phyloP scores from a whole-genome alignment of 495 filamentous ascomycete species.

The Aspergillus egyptiacus region DNA sequence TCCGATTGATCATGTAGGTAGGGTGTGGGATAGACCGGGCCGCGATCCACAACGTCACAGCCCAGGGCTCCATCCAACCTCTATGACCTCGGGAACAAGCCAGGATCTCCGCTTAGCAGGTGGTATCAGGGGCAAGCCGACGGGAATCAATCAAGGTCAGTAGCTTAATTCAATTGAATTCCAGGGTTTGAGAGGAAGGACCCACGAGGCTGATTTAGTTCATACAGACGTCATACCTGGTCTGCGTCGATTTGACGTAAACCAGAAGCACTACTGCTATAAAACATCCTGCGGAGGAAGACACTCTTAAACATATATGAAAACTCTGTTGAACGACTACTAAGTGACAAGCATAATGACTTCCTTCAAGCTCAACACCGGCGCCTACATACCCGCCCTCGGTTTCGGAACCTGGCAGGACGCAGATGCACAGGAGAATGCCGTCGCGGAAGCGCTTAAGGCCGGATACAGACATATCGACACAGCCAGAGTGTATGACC shows the following conservation, averaged over 20 bases:
- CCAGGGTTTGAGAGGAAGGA: too few species aligned
- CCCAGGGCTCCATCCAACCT: too few species aligned
- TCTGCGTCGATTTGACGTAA: slow-evolving; percentile 15
- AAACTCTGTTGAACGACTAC: background rate
- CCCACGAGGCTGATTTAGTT: too few species aligned
- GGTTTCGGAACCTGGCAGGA: slow-evolving; percentile 51
- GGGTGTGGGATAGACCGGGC: too few species aligned
- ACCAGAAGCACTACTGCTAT: background rate
- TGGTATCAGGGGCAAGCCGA: too few species aligned
- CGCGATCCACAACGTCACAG: too few species aligned
- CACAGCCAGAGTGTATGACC: slow-evolving; percentile 45
- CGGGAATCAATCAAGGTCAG: too few species aligned
- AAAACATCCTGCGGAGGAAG: background rate
- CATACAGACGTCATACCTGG: slow-evolving; percentile 1
- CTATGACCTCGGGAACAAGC: too few species aligned
- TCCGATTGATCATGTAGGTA: too few species aligned
- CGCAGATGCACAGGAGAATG: slow-evolving; percentile 37
- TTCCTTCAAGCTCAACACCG: slow-evolving; percentile 44
- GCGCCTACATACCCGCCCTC: slow-evolving; percentile 44
- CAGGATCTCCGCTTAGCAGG: too few species aligned
- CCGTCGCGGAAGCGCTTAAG: slow-evolving; percentile 44
- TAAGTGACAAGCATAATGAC: slow-evolving; percentile 24
- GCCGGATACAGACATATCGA: slow-evolving; percentile 60
- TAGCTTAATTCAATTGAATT: too few species aligned
- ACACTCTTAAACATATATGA: background rate